A percentile compares a stretch with the other conserved stretches of the same genome.
Evolutionary conservation across 768 basidiomycete species (phyloP).

Genomic region (Trametes maxima): DNA sequence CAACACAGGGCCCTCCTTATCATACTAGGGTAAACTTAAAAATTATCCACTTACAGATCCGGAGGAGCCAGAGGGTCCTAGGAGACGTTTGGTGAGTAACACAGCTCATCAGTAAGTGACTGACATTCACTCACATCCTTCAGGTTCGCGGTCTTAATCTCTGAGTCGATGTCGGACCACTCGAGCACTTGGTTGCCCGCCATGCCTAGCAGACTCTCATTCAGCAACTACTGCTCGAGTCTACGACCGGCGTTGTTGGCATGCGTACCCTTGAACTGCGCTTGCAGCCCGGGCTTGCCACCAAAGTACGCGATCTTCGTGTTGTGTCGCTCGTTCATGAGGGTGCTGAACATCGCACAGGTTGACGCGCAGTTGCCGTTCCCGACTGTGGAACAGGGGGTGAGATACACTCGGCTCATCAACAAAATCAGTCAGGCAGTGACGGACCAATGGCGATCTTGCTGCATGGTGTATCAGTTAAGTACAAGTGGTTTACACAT

Average conservation of each 20-base stretch:
- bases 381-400: slow-evolving; percentile 16
- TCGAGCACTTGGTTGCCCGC: slow-evolving; percentile 66
- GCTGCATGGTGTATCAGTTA: slow-evolving; percentile 3
- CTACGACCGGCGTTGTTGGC: background rate
- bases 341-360: slow-evolving; percentile 62
- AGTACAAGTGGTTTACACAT: no score
- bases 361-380: slow-evolving; percentile 55
- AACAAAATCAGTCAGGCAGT: background rate
- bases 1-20: background rate
- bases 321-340: slow-evolving; percentile 59
- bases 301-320: slow-evolving; percentile 59
- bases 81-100: background rate
- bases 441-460: slow-evolving; percentile 31
- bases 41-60: slow-evolving; percentile 35
- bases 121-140: slow-evolving; percentile 31
- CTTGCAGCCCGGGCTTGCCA: slow-evolving; percentile 51
- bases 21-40: background rate
- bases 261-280: slow-evolving; percentile 49
- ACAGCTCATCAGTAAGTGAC: no score
- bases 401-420: background rate
- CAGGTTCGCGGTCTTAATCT: slow-evolving; percentile 54
- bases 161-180: slow-evolving; percentile 60
- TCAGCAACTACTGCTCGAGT: background rate
- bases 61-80: slow-evolving; percentile 42
- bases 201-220: slow-evolving; percentile 38